Percentiles rank a stretch among this genome's conserved stretches.
phyloP scores from a whole-genome alignment of 495 filamentous ascomycete species.

The Penicillium pulvis region DNA sequence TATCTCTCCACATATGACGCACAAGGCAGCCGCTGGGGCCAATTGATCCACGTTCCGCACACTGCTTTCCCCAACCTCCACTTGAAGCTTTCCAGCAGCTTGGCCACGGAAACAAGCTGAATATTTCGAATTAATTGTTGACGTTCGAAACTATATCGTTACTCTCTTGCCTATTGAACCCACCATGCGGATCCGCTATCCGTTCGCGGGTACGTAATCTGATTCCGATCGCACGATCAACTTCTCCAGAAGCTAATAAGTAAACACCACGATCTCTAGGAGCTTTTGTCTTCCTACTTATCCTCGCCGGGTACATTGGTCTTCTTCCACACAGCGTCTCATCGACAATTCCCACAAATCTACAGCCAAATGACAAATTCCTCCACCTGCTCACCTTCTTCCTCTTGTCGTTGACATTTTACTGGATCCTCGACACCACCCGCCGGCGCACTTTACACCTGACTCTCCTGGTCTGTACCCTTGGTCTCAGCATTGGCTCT shows the following conservation, averaged over 20 bases:
- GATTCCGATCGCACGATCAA: constrained; percentile 13
- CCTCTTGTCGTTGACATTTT: constrained; percentile 81
- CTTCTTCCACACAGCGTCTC: constrained; percentile 62
- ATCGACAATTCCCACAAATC: constrained; percentile 65
- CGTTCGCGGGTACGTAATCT: constrained; percentile 65
- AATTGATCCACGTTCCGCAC: constrained; percentile 21
- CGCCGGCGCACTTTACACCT: constrained; percentile 81
- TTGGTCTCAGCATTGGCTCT: constrained; percentile 74
- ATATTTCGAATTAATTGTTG: not conserved
- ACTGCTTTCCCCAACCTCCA: constrained; percentile 2
- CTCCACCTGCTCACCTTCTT: constrained; percentile 91
- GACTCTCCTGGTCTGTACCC: constrained; percentile 78
- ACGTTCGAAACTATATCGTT: not conserved
- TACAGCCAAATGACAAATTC: constrained; percentile 81
- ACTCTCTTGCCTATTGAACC: not conserved
- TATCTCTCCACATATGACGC: constrained; percentile 34
- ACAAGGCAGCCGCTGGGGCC: constrained; percentile 25
- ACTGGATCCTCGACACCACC: constrained; percentile 94
- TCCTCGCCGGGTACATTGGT: constrained; percentile 77
- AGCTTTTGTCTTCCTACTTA: constrained; percentile 74
- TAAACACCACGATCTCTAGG: constrained; percentile 34
- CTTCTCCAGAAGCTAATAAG: constrained; percentile 12
- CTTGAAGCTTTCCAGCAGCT: constrained; percentile 3
- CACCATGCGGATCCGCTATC: constrained; percentile 69
- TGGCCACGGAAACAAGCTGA: not conserved